Evolutionary conservation across 768 basidiomycete species (phyloP).

Genomic region (Tricholoma hemisulphureum): DNA sequence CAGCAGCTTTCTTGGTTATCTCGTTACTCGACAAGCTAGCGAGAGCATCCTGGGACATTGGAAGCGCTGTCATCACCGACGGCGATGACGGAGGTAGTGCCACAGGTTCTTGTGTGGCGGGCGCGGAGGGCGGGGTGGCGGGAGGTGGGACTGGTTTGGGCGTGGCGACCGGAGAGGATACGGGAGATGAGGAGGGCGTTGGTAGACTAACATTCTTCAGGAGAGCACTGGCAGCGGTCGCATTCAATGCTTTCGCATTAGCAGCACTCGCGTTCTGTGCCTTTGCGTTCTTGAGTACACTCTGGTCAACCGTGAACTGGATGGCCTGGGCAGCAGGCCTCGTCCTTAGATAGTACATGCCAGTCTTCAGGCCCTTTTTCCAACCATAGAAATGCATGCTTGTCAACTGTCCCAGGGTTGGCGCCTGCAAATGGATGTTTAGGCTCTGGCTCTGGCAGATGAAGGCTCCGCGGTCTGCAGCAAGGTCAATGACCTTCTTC

Average conservation of each 20-base stretch:
- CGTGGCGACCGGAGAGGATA: conserved; percentile 17
- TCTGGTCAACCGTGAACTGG: conserved; percentile 95
- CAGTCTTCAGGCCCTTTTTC: conserved; percentile 99
- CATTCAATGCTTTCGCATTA: conserved; percentile 22
- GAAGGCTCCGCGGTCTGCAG: conserved; percentile 98
- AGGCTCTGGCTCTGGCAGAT: conserved; percentile 96
- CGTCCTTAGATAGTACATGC: conserved; percentile 97
- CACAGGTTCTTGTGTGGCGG: conserved; percentile 27
- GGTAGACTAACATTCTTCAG: conserved; percentile 12
- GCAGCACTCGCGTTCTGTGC: conserved; percentile 36
- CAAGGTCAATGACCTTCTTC: conserved; percentile 96
- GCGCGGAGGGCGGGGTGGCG: conserved; percentile 8
- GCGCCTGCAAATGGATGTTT: conserved; percentile 89
- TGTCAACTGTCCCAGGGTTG: conserved; percentile 88
- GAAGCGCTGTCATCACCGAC: conserved; percentile 21
- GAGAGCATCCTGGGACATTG: conserved; percentile 15
- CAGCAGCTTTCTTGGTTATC: conserved; percentile 51
- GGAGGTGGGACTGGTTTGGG: conserved; percentile 5
- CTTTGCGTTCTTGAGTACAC: conserved; percentile 65
- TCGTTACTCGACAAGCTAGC: conserved; percentile 46
- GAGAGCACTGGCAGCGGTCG: conserved; percentile 1
- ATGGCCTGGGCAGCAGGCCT: conserved; percentile 93
- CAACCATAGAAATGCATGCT: conserved; percentile 99
- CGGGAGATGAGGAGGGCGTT: conserved; percentile 25
- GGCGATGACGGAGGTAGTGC: conserved; percentile 25